Conservation (phyloP, 176 grass and related monocot genomes). For the Bolboschoenus planiculmis region DNA sequence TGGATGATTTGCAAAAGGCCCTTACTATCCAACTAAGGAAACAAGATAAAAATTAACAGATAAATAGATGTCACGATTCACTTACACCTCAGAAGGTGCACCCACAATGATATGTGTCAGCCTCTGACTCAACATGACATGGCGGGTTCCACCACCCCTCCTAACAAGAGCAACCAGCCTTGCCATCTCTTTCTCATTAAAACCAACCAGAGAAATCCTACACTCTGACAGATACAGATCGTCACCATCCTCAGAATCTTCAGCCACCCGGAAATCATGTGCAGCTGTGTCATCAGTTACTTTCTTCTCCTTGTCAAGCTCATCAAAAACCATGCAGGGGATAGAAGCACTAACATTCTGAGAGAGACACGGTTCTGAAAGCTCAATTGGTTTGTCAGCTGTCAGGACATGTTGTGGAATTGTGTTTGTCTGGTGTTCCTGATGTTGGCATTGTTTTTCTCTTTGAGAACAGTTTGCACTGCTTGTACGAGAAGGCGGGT, state of each 20-base stretch:
- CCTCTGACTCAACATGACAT: constrained; percentile 69
- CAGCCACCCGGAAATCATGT: constrained; percentile 44
- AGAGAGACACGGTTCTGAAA: constrained; percentile 44
- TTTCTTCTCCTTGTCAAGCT: constrained; percentile 32
- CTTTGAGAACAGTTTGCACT: constrained; percentile 44
- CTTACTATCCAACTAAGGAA: background rate
- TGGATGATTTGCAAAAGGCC: background rate
- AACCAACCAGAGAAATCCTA: constrained; percentile 88
- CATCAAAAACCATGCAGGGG: constrained; percentile 27
- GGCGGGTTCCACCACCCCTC: constrained; percentile 70
- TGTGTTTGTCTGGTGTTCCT: constrained; percentile 35
- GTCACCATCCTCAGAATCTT: constrained; percentile 64
- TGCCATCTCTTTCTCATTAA: constrained; percentile 61
- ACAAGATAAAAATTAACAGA: background rate
- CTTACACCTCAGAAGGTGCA: constrained; percentile 79
- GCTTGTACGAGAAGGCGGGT: constrained; percentile 19
- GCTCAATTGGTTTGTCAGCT: constrained; percentile 33
- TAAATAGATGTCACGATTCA: constrained; percentile 21
- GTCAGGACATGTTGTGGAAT: constrained; percentile 40
- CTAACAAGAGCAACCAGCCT: constrained; percentile 60
- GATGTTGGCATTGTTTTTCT: constrained; percentile 43
- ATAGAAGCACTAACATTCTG: constrained; percentile 45
- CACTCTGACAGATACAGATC: constrained; percentile 83
- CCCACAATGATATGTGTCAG: constrained; percentile 91
- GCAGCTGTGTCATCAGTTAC: constrained; percentile 35